Base-by-base conservation (phyloP, 1,139 yeast genomes). In the Geotrichum aggregatum region DNA sequence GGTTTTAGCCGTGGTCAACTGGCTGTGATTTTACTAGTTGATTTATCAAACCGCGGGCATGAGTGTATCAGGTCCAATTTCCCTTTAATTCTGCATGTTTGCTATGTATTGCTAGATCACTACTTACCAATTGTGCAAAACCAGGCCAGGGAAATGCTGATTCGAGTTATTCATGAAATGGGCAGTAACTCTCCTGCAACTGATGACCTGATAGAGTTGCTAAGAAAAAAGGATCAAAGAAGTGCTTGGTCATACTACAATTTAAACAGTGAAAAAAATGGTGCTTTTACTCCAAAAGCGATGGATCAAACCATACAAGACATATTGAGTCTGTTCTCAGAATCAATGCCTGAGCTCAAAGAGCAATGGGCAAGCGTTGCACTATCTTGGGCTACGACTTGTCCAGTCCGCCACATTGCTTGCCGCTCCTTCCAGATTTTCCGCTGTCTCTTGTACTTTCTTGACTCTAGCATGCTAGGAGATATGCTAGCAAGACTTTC, bases 371-470 rank as follows among this genome's bases (percentile, higher is more conserved):
- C 95, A 49, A 73, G 84, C 46, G 82, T 81, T 1, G 87, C 98
- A 0, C 73, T 94, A 45, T 76, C 77, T 36, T 94, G 98, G 98
- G 98, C 98, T 0, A 92, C 98, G 0, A 83, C 96, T 1, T 92
- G 98, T 71, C 95, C 98, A 1, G 98, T 92, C 0, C 78, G 98
- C 62, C 99, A 94, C 66, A 80, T 92, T 63, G 98, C 99, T 0
- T 92, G 98, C 62, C 79, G 98, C 31, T 89, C 98, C 0, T 92
- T 94, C 68, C 98, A 94, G 66, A 77, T 89, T 0, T 92, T 91
- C 70, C 75, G 99, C 47, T 87, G 95, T 3, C 70, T 92, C 50
- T 71, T 89, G 14, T 79, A 87, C 13, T 82, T 84, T 59, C 72
- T 92, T 58, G 97, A 92, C 64, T 92, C 86, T 64, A 76, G 79